phyloP scores from a whole-genome alignment of 2,329 filamentous ascomycete genomes.

The Cyphellophora attinorum region DNA sequence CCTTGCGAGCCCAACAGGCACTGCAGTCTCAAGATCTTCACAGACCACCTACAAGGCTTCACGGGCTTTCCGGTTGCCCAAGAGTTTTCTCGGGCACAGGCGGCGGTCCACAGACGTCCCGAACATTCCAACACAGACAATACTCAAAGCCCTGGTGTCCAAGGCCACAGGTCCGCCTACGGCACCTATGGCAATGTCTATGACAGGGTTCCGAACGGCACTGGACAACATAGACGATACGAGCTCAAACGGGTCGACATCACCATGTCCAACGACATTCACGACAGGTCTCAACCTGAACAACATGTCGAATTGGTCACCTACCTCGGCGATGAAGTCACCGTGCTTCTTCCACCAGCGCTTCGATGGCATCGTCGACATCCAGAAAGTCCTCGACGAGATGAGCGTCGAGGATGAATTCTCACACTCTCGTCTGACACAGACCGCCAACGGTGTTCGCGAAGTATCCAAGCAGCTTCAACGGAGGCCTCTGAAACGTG shows the following conservation, averaged over 20 bases:
- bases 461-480: constrained; percentile 95
- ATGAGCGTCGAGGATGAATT: constrained; percentile 79
- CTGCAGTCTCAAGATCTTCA: background rate
- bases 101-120: constrained; percentile 48
- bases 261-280: constrained; percentile 54
- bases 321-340: constrained; percentile 59
- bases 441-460: constrained; percentile 87
- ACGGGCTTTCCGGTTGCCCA: constrained; percentile 26
- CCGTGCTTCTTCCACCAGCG: constrained; percentile 97
- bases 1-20: background rate
- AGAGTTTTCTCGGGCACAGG: constrained; percentile 30
- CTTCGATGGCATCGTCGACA: constrained; percentile 92
- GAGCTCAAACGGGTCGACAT: constrained; percentile 33
- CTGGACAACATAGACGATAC: constrained; percentile 9
- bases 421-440: constrained; percentile 86
- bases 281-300: constrained; percentile 41
- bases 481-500: constrained; percentile 80
- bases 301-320: constrained; percentile 32
- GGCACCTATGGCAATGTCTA: constrained; percentile 10
- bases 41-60: constrained; percentile 6
- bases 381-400: constrained; percentile 89
- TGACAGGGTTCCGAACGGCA: constrained; percentile 5
- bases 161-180: constrained; percentile 47
- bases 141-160: constrained; percentile 72
- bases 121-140: constrained; percentile 65